Evolutionary conservation across 805 yeast species (phyloP), one percentile per base, ranked within the genome.

Genomic region (Saturnispora diversa): DNA sequence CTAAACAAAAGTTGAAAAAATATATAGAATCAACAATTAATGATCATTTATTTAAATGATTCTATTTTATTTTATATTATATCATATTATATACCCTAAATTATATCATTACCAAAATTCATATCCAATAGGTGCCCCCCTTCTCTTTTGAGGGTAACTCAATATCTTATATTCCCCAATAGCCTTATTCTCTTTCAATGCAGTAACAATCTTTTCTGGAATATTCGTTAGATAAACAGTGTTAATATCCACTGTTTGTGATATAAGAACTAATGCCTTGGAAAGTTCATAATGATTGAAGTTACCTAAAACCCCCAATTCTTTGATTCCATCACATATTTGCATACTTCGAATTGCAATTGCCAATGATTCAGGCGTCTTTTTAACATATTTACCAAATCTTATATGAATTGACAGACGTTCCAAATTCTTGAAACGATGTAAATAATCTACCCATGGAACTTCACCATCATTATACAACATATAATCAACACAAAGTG

Each of bases 41-140:
- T 9, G 38, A 35, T 26, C 31, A 20, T 7, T 35, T 35, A 21
- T 35, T 35, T 20, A 26, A 28, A 10, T 35, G 13, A 28, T 8
- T 16, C 15, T 25, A 11, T 12, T 27, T 11, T 8, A 35, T 26
- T 5, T 15, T n/a, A n/a, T n/a, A n/a, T n/a, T n/a, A n/a, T n/a
- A n/a, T n/a, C n/a, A n/a, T n/a, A n/a, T n/a, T n/a, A n/a, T n/a
- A n/a, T n/a, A n/a, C 12, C 22, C 23, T 19, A 15, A 21, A 10
- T 2, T 6, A n/a, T 26, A 26, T n/a, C n/a, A n/a, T 6, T 26
- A 9, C 39, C 39, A 36, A 30, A 27, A 36, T 27, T 36, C 33
- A 23, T 25, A 36, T 12, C 39, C 39, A 20, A 36, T 11, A 9
- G 39, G 39, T 10, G 39, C 33, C 8, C 38, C 38, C 1, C 31